phyloP scores from a whole-genome alignment of 495 filamentous ascomycete genomes.

The Chaetomium tenue region DNA sequence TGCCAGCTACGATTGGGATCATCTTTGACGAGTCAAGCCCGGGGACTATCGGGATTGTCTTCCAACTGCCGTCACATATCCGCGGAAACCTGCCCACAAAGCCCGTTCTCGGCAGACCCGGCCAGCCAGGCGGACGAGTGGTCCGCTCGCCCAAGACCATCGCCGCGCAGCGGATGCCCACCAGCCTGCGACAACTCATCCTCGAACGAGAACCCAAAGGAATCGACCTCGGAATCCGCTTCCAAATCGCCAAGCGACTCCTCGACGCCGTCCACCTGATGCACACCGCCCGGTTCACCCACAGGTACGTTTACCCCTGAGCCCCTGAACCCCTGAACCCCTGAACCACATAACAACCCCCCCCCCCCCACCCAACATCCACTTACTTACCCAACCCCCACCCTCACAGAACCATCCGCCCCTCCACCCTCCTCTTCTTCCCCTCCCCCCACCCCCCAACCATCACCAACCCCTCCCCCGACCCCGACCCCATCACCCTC shows the following conservation, averaged over 20 bases:
- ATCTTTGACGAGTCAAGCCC: conserved; percentile 17
- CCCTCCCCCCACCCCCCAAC: background rate
- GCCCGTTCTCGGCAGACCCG: background rate
- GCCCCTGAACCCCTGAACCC: background rate
- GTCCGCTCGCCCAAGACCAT: conserved; percentile 22
- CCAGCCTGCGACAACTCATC: conserved; percentile 19
- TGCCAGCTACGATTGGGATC: conserved; percentile 10
- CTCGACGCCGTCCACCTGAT: conserved; percentile 18
- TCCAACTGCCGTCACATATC: conserved; percentile 21
- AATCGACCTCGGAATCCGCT: conserved; percentile 18
- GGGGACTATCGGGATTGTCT: conserved; percentile 17
- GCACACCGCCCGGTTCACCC: conserved; percentile 15
- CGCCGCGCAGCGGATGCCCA: conserved; percentile 19
- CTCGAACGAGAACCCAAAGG: background rate
- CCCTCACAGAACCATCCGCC: conserved; percentile 16
- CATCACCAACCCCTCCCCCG: background rate
- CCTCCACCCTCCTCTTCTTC: conserved; percentile 21
- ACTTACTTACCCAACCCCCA: background rate
- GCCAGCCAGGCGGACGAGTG: background rate
- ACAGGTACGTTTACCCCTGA: background rate
- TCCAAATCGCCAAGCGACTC: conserved; percentile 17
- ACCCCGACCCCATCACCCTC: conserved; percentile 17
- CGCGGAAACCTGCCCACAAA: conserved; percentile 15
- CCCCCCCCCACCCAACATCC: background rate
- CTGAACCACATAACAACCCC: background rate